phyloP scores from a whole-genome alignment of 202 grass and related monocot genomes.

The Panicum hallii region DNA sequence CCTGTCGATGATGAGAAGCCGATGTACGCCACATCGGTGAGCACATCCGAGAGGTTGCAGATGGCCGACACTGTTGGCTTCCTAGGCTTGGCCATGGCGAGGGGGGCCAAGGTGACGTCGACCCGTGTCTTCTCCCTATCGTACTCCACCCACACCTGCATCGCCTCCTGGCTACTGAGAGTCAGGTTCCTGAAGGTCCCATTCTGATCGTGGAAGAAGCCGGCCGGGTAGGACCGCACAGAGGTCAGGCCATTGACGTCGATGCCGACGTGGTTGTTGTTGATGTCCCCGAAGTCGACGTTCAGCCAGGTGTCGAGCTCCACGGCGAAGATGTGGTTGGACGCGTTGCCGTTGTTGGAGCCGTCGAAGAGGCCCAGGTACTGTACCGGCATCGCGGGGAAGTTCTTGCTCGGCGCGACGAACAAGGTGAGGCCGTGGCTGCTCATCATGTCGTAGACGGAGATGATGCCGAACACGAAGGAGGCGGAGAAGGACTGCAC shows the following conservation, averaged over 20 bases:
- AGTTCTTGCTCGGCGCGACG: neutral
- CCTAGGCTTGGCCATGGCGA: neutral
- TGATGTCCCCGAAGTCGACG: neutral
- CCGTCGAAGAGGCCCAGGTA: neutral
- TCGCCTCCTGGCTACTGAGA: constrained; percentile 5
- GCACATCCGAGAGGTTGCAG: neutral
- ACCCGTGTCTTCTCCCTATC: neutral
- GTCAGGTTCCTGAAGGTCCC: neutral
- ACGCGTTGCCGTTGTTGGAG: neutral
- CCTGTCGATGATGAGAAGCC: constrained; percentile 8
- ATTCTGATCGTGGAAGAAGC: constrained; percentile 8
- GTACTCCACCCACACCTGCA: neutral
- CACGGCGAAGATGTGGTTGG: neutral
- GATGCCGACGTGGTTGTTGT: neutral
- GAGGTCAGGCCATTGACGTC: neutral
- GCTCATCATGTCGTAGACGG: neutral
- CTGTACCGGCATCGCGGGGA: neutral
- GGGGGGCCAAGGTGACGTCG: neutral
- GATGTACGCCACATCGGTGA: neutral
- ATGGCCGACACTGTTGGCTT: neutral
- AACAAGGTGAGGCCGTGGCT: constrained; percentile 1
- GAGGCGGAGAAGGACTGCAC: neutral
- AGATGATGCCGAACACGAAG: constrained; percentile 9
- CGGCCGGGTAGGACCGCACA: neutral
- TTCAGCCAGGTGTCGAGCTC: constrained; percentile 10